Evolutionary conservation across 2,329 filamentous ascomycete species (phyloP).

Genomic region (Pezicula rhizophila): DNA sequence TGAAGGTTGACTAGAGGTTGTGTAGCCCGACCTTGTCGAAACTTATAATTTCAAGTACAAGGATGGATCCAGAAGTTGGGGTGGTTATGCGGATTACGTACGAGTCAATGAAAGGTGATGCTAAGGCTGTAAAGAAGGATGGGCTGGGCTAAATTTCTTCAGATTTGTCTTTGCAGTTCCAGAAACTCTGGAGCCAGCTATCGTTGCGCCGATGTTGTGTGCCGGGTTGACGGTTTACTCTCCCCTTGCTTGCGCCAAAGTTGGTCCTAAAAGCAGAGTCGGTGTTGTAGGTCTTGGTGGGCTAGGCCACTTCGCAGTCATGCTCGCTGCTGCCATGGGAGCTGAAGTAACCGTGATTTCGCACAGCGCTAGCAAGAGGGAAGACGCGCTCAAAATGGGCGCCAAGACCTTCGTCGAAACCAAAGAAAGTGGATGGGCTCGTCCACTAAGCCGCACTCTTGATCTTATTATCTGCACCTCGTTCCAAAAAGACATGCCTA

Average conservation of each 20-base stretch:
- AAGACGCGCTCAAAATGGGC: constrained; percentile 51
- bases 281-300: constrained; percentile 69
- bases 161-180: background rate
- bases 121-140: background rate
- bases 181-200: background rate
- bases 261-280: constrained; percentile 73
- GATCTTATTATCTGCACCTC: constrained; percentile 74
- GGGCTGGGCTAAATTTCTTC: no score
- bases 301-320: constrained; percentile 64
- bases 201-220: background rate
- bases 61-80: background rate
- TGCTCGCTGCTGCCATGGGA: constrained; percentile 63
- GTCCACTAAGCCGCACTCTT: constrained; percentile 55
- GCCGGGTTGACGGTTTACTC: constrained; percentile 53
- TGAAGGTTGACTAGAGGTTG: background rate
- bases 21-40: background rate
- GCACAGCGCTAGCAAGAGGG: constrained; percentile 53
- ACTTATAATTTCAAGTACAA: constrained; percentile 3
- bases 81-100: background rate
- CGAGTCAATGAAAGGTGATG: background rate
- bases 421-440: constrained; percentile 50
- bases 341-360: constrained; percentile 59
- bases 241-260: constrained; percentile 69
- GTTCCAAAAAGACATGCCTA: constrained; percentile 62
- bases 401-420: constrained; percentile 56